Evolutionary conservation across 768 basidiomycete species (phyloP).

Genomic region (Podaxis pistillaris): DNA sequence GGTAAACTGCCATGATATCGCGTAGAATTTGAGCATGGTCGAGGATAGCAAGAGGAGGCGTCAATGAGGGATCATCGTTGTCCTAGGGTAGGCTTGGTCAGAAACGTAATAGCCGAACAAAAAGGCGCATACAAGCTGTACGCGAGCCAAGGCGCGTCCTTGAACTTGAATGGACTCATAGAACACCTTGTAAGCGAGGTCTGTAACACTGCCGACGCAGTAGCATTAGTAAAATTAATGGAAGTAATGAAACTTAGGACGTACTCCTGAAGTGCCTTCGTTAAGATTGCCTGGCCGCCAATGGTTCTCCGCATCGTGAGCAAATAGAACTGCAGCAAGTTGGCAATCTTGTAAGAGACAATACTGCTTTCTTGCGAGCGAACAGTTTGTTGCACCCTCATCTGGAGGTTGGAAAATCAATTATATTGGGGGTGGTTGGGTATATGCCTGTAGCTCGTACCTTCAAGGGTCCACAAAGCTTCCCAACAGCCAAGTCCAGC

Average conservation of each 20-base stretch:
- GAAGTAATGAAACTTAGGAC: conserved; percentile 21
- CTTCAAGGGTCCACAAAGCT: conserved; percentile 86
- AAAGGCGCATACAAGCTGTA: conserved; percentile 46
- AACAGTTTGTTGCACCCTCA: conserved; percentile 91
- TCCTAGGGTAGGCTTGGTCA: conserved; percentile 42
- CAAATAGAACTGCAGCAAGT: conserved; percentile 92
- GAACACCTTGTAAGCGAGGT: conserved; percentile 79
- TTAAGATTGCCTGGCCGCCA: conserved; percentile 78
- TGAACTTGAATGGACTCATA: conserved; percentile 86
- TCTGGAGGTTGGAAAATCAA: conserved; percentile 35
- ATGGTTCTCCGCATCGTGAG: conserved; percentile 92
- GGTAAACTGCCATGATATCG: conserved; percentile 88
- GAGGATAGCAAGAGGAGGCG: conserved; percentile 75
- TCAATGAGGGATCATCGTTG: conserved; percentile 63
- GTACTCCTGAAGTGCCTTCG: conserved; percentile 77
- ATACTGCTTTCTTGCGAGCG: conserved; percentile 93
- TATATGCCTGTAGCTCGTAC: conserved; percentile 34
- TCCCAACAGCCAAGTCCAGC: conserved; percentile 79
- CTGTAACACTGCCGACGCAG: conserved; percentile 60
- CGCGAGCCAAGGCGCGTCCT: conserved; percentile 59
- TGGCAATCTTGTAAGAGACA: conserved; percentile 88
- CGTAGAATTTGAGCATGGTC: conserved; percentile 83
- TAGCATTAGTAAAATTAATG: not conserved
- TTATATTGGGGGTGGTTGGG: too few species aligned
- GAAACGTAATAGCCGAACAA: not conserved